Conservation (phyloP, 495 filamentous ascomycete genomes). For the Tuber borchii region DNA sequence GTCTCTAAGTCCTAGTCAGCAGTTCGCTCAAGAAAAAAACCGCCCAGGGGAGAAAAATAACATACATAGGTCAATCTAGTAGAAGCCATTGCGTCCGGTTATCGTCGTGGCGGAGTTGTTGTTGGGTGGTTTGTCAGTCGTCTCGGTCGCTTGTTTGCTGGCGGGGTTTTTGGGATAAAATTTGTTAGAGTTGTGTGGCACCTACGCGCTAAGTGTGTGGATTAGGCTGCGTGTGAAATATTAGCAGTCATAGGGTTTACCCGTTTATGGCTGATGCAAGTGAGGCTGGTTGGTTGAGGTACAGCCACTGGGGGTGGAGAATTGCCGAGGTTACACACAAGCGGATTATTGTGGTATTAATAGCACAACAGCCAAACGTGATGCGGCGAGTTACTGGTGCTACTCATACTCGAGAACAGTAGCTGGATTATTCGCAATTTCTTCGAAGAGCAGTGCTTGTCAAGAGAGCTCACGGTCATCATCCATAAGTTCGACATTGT, state of each 20-base stretch:
- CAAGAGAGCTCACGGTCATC: background rate
- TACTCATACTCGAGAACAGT: background rate
- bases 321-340: background rate
- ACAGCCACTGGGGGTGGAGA: background rate
- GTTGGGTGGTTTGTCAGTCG: background rate
- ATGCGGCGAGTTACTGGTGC: background rate
- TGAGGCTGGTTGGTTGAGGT: background rate
- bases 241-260: conserved; percentile 3
- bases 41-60: conserved; percentile 22
- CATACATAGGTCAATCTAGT: conserved; percentile 70
- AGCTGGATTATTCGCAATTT: background rate
- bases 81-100: conserved; percentile 51
- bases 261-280: background rate
- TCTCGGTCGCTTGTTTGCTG: background rate
- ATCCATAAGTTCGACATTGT: background rate
- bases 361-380: too few relatives aligned
- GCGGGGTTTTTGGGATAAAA: background rate
- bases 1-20: conserved; percentile 54
- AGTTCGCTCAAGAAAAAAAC: conserved; percentile 14
- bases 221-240: background rate
- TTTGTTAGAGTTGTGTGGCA: background rate
- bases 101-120: background rate
- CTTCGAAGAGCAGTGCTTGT: background rate
- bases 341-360: too few relatives aligned
- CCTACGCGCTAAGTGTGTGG: background rate